These are phyloP conservation scores for Ganoderma meredithae DNA, from an alignment of 1,284 basidiomycete species.

Conservation along the genomic window DNA sequence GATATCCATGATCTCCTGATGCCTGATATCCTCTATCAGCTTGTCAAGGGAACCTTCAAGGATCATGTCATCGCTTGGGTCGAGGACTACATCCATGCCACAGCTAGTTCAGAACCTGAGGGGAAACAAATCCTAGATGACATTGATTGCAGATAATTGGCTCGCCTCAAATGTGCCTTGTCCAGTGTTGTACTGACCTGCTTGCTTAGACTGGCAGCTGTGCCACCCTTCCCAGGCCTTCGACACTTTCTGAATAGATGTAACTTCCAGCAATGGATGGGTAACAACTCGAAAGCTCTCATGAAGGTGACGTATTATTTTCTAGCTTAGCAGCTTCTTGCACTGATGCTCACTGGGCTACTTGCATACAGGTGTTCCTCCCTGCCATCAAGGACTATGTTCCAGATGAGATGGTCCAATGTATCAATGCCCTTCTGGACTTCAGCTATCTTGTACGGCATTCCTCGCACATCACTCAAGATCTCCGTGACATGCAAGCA, in stretches of 20 bases:
- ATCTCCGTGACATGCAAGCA: background rate
- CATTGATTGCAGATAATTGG: slow-evolving; percentile 36
- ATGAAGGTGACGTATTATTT: slow-evolving; percentile 30
- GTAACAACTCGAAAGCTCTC: slow-evolving; percentile 32
- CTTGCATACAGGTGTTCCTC: slow-evolving; percentile 22
- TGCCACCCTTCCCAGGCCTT: slow-evolving; percentile 26
- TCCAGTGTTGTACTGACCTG: background rate
- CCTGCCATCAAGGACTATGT: slow-evolving; percentile 28
- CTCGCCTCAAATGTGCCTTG: background rate
- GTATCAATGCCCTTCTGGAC: slow-evolving; percentile 20
- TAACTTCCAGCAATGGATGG: slow-evolving; percentile 35
- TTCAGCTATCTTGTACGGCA: slow-evolving; percentile 29
- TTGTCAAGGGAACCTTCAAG: too few species aligned
- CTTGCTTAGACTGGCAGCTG: slow-evolving; percentile 16
- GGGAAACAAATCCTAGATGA: slow-evolving; percentile 19
- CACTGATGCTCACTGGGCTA: background rate
- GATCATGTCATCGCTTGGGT: too few species aligned
- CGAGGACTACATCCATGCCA: too few species aligned
- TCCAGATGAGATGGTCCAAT: slow-evolving; percentile 17
- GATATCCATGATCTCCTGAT: too few species aligned
- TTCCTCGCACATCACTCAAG: background rate
- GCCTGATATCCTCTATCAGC: too few species aligned
- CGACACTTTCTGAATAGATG: slow-evolving; percentile 27
- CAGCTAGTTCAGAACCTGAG: background rate
- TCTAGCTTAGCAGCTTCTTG: too few species aligned